Evolutionary conservation across 208 protist genomes (phyloP).

Genomic region (Endotrypanum monterogeii): DNA sequence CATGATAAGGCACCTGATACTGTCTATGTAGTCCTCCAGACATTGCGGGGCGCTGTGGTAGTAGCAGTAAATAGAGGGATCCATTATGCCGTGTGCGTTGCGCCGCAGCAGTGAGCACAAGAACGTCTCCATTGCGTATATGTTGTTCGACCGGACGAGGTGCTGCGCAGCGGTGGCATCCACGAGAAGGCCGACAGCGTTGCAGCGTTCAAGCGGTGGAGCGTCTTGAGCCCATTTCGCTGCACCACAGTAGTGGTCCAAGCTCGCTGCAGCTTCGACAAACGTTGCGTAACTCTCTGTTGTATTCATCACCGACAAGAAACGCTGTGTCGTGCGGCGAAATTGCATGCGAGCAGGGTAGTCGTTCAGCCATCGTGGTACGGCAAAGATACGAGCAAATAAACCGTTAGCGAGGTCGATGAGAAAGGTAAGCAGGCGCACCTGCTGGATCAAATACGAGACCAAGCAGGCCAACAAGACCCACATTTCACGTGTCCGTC

Average conservation of each 20-base stretch:
- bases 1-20: constrained; percentile 36
- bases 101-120: constrained; percentile 48
- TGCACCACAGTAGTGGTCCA: constrained; percentile 51
- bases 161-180: constrained; percentile 36
- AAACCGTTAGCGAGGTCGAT: background rate
- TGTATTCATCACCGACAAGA: constrained; percentile 56
- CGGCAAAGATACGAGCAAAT: constrained; percentile 8
- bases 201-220: constrained; percentile 28
- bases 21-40: constrained; percentile 49
- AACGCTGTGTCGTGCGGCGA: constrained; percentile 44
- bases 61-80: constrained; percentile 46
- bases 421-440: constrained; percentile 7
- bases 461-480: background rate
- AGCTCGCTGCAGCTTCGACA: constrained; percentile 27
- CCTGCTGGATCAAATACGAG: background rate
- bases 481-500: background rate
- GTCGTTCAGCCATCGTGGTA: constrained; percentile 28
- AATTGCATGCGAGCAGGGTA: constrained; percentile 40
- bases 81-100: constrained; percentile 53
- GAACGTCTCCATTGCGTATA: constrained; percentile 37
- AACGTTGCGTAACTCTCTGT: constrained; percentile 52
- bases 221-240: constrained; percentile 38
- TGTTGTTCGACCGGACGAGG: constrained; percentile 30
- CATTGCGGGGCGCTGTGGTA: constrained; percentile 49
- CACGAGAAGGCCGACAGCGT: constrained; percentile 36